Evolutionary conservation across 2,329 filamentous ascomycete species (phyloP).

Genomic region (Ilyonectria robusta): DNA sequence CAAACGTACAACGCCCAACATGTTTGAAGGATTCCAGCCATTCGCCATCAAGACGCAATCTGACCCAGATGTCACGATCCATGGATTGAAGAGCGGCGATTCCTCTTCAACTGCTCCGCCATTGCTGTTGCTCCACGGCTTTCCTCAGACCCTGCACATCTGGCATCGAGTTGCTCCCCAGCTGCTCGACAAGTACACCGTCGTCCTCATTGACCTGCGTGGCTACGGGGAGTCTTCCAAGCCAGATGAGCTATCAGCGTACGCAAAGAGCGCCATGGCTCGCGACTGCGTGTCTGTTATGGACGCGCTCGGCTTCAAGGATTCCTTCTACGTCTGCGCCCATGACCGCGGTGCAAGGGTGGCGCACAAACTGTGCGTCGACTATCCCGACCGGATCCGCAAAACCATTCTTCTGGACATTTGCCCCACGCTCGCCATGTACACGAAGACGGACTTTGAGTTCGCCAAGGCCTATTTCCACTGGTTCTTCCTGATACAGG

Average conservation of each 20-base stretch:
- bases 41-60: conserved; percentile 57
- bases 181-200: conserved; percentile 56
- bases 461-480: conserved; percentile 69
- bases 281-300: conserved; percentile 62
- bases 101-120: conserved; percentile 52
- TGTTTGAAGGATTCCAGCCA: conserved; percentile 57
- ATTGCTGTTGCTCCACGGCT: conserved; percentile 66
- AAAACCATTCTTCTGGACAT: conserved; percentile 66
- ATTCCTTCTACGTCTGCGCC: conserved; percentile 63
- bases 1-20: conserved; percentile 33
- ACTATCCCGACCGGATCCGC: conserved; percentile 57
- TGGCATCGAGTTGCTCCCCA: conserved; percentile 63
- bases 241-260: conserved; percentile 52
- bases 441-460: conserved; percentile 56
- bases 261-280: conserved; percentile 66
- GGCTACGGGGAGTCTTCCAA: conserved; percentile 68
- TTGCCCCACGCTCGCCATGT: conserved; percentile 69
- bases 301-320: conserved; percentile 55
- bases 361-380: conserved; percentile 67
- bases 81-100: conserved; percentile 56
- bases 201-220: conserved; percentile 64
- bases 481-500: conserved; percentile 72
- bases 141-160: conserved; percentile 66
- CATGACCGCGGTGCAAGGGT: conserved; percentile 72
- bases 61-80: conserved; percentile 57